These are phyloP conservation scores for Postia placenta DNA, from an alignment of 768 basidiomycete genomes.

Conservation along the genomic window DNA sequence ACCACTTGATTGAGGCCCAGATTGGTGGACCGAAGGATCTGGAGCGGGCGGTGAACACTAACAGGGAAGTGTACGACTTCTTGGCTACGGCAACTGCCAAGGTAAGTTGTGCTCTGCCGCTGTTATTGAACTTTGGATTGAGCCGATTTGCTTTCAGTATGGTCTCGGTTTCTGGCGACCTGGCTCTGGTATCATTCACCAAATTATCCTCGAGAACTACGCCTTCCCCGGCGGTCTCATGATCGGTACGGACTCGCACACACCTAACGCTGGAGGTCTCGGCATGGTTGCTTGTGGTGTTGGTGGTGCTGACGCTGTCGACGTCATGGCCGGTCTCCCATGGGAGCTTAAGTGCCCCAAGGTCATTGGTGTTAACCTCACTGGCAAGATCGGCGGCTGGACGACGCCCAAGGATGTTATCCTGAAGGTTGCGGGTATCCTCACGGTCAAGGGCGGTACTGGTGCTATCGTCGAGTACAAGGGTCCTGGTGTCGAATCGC, in stretches of 20 bases:
- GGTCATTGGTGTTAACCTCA: conserved; percentile 95
- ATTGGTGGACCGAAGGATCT: conserved; percentile 92
- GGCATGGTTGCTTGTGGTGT: conserved; percentile 99
- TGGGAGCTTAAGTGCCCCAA: conserved; percentile 99
- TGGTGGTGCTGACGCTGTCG: conserved; percentile 98
- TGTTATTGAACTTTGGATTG: neutral
- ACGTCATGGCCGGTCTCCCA: conserved; percentile 96
- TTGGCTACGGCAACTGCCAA: conserved; percentile 95
- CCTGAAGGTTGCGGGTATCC: conserved; percentile 96
- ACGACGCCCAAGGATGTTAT: conserved; percentile 99
- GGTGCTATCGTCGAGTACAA: conserved; percentile 98
- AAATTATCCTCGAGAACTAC: conserved; percentile 99
- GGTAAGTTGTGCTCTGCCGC: conserved; percentile 31
- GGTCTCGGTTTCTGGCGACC: conserved; percentile 99
- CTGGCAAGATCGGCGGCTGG: conserved; percentile 94
- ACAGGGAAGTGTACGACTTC: conserved; percentile 99
- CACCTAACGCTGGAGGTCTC: conserved; percentile 98
- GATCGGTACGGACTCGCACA: conserved; percentile 99
- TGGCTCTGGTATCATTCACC: conserved; percentile 98
- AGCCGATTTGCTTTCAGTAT: conserved; percentile 46
- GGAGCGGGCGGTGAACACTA: conserved; percentile 83
- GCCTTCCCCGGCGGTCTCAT: conserved; percentile 98
- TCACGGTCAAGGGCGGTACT: conserved; percentile 99
- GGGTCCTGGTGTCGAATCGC: conserved; percentile 90
- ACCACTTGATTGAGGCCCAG: conserved; percentile 98